Base-by-base conservation (phyloP, 805 yeast genomes). In the Wickerhamomyces subpelliculosus region DNA sequence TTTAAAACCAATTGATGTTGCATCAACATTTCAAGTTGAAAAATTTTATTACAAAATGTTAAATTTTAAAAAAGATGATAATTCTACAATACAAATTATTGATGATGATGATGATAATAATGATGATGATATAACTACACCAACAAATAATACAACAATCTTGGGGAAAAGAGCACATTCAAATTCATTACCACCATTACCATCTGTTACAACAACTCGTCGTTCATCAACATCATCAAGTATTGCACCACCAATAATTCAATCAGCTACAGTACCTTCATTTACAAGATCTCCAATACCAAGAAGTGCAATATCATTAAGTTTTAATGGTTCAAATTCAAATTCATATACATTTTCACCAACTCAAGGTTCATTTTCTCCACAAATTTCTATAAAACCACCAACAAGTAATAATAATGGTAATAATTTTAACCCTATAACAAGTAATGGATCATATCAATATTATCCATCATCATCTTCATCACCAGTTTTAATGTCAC, bases 1-100 rank as follows among this genome's bases (percentile, higher is more conserved):
- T 4, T 78, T 87, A 78, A 66, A 62, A 18, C 84, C 89, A 1
- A 58, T 68, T 11, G 86, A 83, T 49, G 69, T 78, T 20, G 74
- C 80, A 4, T 62, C 68, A 31, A 72, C 79, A 16, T 68, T 65
- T 47, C 75, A 76, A 35, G 67, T 75, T 4, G 71, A 68, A 41
- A 60, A 62, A 30, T 56, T 62, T 28, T 72, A 70, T 44, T 57
- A 61, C 26, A 52, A 51, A 24, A 24, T 63, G 18, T 46, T 51
- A 24, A 48, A 51, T 18, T 58, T 54, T 27, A 24, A 11, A 30
- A 34, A 19, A 19, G 23, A 38, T 10, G 46, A 39, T 4, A 21
- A 16, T 9, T 26, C 28, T 4, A 10, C 6, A 14, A 9, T 27
- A 14, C 19, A 27, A 27, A 11, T 11, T 16, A 10, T 16, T 10